Percentiles rank a stretch among this genome's conserved stretches.
Evolutionary conservation across 108 stramenopile genomes (phyloP).

Genomic region (Cyclotella baltica): DNA sequence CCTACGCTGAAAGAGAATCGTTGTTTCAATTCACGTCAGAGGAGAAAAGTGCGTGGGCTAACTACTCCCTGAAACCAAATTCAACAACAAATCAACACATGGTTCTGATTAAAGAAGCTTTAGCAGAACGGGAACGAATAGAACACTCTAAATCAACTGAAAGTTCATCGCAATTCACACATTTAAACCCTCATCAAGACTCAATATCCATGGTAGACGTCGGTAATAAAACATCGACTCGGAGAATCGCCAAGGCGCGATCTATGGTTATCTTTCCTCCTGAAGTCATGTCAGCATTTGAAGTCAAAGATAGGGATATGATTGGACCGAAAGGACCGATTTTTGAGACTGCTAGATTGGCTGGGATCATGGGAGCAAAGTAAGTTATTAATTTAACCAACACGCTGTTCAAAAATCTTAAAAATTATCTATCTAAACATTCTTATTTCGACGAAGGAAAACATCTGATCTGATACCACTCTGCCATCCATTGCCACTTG

Average conservation of each 20-base stretch:
- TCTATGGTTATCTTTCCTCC: slow-evolving; percentile 71
- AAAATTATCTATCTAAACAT: too few species aligned
- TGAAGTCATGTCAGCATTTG: slow-evolving; percentile 66
- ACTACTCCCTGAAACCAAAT: slow-evolving; percentile 21
- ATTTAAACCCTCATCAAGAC: slow-evolving; percentile 58
- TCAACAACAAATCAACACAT: slow-evolving; percentile 33
- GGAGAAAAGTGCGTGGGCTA: slow-evolving; percentile 73
- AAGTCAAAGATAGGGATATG: slow-evolving; percentile 51
- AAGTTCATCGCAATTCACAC: slow-evolving; percentile 54
- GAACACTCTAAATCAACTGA: not conserved
- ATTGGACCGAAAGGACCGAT: slow-evolving; percentile 89
- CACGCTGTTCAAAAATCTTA: too few species aligned
- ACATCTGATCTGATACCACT: slow-evolving; percentile 87
- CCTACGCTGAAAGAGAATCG: slow-evolving; percentile 67
- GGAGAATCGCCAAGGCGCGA: slow-evolving; percentile 71
- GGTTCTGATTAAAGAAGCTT: slow-evolving; percentile 22
- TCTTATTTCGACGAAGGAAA: slow-evolving; percentile 42
- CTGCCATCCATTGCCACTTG: slow-evolving; percentile 86
- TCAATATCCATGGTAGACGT: slow-evolving; percentile 84
- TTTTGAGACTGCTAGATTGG: slow-evolving; percentile 83
- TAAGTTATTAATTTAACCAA: slow-evolving; percentile 36
- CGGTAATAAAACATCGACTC: slow-evolving; percentile 65
- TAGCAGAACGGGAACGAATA: slow-evolving; percentile 14
- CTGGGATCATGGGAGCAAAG: slow-evolving; percentile 91
- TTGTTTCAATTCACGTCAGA: slow-evolving; percentile 71